Conservation (phyloP, 805 yeast genomes). For the Candida methanosorbosa region DNA sequence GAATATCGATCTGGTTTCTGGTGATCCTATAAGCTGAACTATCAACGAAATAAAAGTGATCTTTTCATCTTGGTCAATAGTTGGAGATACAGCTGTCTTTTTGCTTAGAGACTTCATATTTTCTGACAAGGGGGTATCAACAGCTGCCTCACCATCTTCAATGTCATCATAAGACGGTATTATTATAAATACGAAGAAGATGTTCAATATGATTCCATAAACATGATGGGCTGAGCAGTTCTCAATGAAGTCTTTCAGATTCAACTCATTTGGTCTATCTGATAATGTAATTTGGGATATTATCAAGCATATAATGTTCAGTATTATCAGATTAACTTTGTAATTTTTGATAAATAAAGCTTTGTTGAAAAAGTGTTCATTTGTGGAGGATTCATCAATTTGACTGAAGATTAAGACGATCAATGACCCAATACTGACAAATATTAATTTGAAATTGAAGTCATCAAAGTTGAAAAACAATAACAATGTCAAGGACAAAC, state of each 20-base stretch:
- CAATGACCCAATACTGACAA: slow-evolving; percentile 22
- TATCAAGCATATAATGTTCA: slow-evolving; percentile 9
- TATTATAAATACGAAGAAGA: slow-evolving; percentile 6
- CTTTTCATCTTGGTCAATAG: neutral
- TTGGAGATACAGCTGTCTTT: neutral
- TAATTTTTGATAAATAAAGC: slow-evolving; percentile 13
- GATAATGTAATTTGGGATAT: neutral
- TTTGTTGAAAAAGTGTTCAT: slow-evolving; percentile 14
- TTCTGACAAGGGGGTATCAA: no score
- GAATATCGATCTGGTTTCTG: slow-evolving; percentile 83
- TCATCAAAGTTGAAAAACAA: slow-evolving; percentile 8
- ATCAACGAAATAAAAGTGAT: slow-evolving; percentile 9
- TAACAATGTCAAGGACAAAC: slow-evolving; percentile 3
- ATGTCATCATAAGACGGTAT: slow-evolving; percentile 6
- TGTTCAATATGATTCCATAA: slow-evolving; percentile 5
- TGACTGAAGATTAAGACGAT: slow-evolving; percentile 20
- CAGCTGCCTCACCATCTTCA: no score
- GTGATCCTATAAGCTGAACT: slow-evolving; percentile 33
- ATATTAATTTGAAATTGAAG: slow-evolving; percentile 20
- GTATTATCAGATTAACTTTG: slow-evolving; percentile 13
- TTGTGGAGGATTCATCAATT: slow-evolving; percentile 6
- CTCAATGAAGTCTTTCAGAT: no score
- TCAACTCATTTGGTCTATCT: no score
- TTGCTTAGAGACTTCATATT: neutral
- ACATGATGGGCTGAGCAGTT: no score